Conservation (phyloP, 2,329 filamentous ascomycete genomes). For the Didymella glomerata region DNA sequence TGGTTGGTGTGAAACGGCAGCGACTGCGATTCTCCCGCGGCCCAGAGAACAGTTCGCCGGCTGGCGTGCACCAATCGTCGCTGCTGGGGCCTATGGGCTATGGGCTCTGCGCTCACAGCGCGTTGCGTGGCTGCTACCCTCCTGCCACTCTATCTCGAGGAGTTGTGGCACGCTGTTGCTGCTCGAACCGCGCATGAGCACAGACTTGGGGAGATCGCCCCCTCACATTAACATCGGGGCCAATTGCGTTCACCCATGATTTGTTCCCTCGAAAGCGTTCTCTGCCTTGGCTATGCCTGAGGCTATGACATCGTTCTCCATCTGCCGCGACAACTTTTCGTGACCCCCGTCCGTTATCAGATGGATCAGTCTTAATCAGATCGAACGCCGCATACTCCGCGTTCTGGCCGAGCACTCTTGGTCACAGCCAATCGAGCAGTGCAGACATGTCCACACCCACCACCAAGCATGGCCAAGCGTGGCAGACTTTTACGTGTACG, state of each 20-base stretch:
- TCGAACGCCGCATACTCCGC: conserved; percentile 5
- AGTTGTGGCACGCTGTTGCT: background rate
- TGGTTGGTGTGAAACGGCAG: conserved; percentile 36
- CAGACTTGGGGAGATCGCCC: conserved; percentile 29
- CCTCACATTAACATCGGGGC: conserved; percentile 36
- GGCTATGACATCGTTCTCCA: conserved; percentile 21
- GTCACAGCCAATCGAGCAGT: background rate
- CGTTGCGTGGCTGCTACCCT: background rate
- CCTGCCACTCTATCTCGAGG: background rate
- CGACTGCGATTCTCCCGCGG: conserved; percentile 12
- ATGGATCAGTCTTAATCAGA: conserved; percentile 16
- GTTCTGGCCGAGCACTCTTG: conserved; percentile 7
- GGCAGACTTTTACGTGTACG: background rate
- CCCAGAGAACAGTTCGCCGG: conserved; percentile 5
- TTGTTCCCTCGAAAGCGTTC: conserved; percentile 8
- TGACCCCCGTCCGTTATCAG: conserved; percentile 10
- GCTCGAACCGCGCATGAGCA: conserved; percentile 9
- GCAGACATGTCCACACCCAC: background rate
- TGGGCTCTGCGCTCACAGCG: background rate
- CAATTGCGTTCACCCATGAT: conserved; percentile 23
- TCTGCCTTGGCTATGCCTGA: conserved; percentile 15
- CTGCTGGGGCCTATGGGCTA: background rate
- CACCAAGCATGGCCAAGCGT: background rate
- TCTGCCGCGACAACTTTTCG: conserved; percentile 13
- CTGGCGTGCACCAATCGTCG: background rate